A percentile compares a stretch with the other conserved stretches of the same genome.
Evolutionary conservation across 257 asterid species (phyloP).

Genomic region (Coffea canephora): DNA sequence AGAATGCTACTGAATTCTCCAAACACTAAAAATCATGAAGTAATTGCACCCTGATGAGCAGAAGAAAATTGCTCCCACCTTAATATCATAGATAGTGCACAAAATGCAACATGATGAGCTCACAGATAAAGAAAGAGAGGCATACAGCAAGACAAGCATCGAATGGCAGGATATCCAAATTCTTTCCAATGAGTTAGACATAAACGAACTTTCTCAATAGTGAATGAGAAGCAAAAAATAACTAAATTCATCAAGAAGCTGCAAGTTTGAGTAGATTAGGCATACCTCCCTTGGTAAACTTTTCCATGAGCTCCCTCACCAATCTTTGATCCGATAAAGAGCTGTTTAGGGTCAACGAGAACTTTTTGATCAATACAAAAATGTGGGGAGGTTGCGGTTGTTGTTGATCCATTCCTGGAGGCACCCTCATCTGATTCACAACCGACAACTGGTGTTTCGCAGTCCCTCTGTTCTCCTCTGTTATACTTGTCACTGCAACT

Average conservation of each 20-base stretch:
- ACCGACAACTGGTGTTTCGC: conserved; percentile 25
- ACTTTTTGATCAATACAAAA: conserved; percentile 67
- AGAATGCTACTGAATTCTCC: background rate
- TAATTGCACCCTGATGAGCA: background rate
- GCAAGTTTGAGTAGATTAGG: background rate
- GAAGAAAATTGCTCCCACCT: background rate
- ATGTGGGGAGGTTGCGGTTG: conserved; percentile 28
- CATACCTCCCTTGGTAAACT: conserved; percentile 93
- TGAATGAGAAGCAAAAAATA: background rate
- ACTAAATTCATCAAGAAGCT: background rate
- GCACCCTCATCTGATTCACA: conserved; percentile 50
- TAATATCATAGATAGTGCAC: background rate
- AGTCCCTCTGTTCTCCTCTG: conserved; percentile 44
- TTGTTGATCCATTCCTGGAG: conserved; percentile 50
- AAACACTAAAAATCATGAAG: background rate
- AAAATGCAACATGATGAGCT: background rate
- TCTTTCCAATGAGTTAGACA: background rate
- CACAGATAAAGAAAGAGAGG: background rate
- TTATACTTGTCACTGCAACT: conserved; percentile 67
- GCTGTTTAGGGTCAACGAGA: conserved; percentile 78
- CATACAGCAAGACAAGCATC: background rate
- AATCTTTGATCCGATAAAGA: conserved; percentile 79
- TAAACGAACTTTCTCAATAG: no score
- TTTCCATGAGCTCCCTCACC: conserved; percentile 99
- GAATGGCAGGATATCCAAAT: background rate